A percentile compares a stretch with the other conserved stretches of the same genome.
Evolutionary conservation across 2,329 filamentous ascomycete genomes (phyloP).

Genomic region (Xylaria sp.): DNA sequence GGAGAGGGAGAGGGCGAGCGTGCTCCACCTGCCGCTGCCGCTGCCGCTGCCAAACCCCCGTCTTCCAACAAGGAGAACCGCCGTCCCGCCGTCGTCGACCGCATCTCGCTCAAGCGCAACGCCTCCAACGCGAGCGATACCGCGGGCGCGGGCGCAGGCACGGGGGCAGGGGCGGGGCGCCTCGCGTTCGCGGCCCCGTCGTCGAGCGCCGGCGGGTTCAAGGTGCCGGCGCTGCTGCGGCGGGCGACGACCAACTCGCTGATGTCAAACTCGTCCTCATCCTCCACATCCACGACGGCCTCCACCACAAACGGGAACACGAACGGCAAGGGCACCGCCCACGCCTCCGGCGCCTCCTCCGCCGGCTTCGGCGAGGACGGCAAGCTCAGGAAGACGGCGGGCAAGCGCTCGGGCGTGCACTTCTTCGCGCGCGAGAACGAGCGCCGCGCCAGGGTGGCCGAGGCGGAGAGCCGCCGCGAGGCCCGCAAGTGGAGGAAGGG

Average conservation of each 20-base stretch:
- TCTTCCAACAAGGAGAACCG: conserved; percentile 55
- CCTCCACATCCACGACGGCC: conserved; percentile 6
- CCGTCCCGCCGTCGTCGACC: conserved; percentile 64
- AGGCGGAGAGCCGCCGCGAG: conserved; percentile 61
- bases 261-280: conserved; percentile 39
- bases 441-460: conserved; percentile 55
- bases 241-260: conserved; percentile 71
- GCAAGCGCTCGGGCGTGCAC: conserved; percentile 63
- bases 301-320: too few species aligned
- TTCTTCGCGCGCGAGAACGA: conserved; percentile 64
- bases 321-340: conserved; percentile 5
- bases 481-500: conserved; percentile 60
- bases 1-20: conserved; percentile 50
- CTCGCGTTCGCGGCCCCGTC: conserved; percentile 60
- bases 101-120: conserved; percentile 68
- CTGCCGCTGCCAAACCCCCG: conserved; percentile 29
- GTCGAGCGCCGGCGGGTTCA: conserved; percentile 54
- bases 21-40: too few species aligned
- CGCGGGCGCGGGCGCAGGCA: conserved; percentile 7
- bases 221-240: conserved; percentile 70
- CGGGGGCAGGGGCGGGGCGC: conserved; percentile 42
- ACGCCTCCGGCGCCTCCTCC: too few species aligned
- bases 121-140: conserved; percentile 31
- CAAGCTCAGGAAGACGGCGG: conserved; percentile 63
- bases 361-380: conserved; percentile 49